Base-by-base conservation (phyloP, 768 basidiomycete genomes). In the Kockovaella imperatae region DNA sequence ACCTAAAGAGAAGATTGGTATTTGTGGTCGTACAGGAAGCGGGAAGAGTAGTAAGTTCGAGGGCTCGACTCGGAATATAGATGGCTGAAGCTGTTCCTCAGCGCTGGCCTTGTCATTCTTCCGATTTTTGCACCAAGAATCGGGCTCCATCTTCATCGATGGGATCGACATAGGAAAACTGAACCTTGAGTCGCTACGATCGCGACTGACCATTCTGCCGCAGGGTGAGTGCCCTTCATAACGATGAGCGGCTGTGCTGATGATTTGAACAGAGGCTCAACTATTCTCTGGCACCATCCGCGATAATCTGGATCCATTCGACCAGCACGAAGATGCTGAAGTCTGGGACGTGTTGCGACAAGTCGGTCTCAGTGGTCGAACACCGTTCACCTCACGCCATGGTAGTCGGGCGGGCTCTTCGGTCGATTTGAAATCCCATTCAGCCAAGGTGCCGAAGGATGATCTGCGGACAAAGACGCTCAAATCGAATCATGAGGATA, bases 191-290 rank as follows among this genome's bases (percentile, higher is more conserved):
- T 62, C 64, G 11, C 75, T 95, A 34, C 78, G 89, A 23, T 82
- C 81, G 49, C 78, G 77, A 25, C 72, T 88, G 49, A 89, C 86
- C 38, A 73, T 75, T 40, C 60, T 75, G 3, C 72, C 74, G 0
- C 73, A 75, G 49, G 64, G 63, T 62, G 28, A 49, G 60, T 52
- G 5, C 2, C 24, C 21, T n/a, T 17, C 25, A 10, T 32, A 10
- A 11, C 14, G 11, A 21, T 7, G 25, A 10, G 18, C 32, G 7
- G 35, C 1, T 21, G 34, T 25, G 38, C 44, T 47, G 45, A 53
- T 18, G 15, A 2, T 26, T 7, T 24, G 24, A 7, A 13, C 38
- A 65, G 68, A 66, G 50, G 64, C 62, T 0, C 62, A 67, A 35
- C 51, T 66, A 6, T 69, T 69, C 52, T 64, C 62, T 8, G 67